Evolutionary conservation across 352 stramenopile genomes (phyloP).

Genomic region (Phytophthora kernoviae): DNA sequence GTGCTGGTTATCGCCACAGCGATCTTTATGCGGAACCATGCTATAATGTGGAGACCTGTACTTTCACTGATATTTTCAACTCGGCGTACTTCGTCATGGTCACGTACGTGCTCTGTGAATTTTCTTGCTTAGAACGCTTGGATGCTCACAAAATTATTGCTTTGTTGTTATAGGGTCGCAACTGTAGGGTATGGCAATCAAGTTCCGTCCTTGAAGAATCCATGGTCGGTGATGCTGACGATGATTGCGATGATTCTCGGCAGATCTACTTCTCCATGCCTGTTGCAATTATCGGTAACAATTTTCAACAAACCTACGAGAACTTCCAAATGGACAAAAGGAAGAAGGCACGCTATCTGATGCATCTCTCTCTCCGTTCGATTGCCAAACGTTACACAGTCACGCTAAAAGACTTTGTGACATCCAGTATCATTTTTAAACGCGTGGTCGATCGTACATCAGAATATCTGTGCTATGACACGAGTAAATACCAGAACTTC

Average conservation of each 20-base stretch:
- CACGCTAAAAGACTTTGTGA: conserved; percentile 60
- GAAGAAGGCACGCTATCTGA: conserved; percentile 53
- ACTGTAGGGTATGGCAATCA: conserved; percentile 81
- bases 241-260: conserved; percentile 73
- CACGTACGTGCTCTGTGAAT: conserved; percentile 53
- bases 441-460: conserved; percentile 50
- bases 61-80: conserved; percentile 88
- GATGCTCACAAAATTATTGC: neutral
- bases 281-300: conserved; percentile 77
- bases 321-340: conserved; percentile 62
- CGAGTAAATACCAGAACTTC: conserved; percentile 19
- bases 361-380: conserved; percentile 58
- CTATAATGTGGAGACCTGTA: conserved; percentile 75
- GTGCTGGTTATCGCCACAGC: conserved; percentile 77
- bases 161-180: conserved; percentile 50
- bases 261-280: conserved; percentile 86
- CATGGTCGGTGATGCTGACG: conserved; percentile 48
- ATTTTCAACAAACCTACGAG: conserved; percentile 70
- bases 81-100: conserved; percentile 85
- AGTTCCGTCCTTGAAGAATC: conserved; percentile 63
- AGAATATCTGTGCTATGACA: conserved; percentile 45
- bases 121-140: neutral
- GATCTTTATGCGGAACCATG: conserved; percentile 82
- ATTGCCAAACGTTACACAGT: conserved; percentile 46
- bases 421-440: conserved; percentile 62